These are phyloP conservation scores for Agaricus bisporus DNA, from an alignment of 768 basidiomycete genomes.

Conservation along the genomic window DNA sequence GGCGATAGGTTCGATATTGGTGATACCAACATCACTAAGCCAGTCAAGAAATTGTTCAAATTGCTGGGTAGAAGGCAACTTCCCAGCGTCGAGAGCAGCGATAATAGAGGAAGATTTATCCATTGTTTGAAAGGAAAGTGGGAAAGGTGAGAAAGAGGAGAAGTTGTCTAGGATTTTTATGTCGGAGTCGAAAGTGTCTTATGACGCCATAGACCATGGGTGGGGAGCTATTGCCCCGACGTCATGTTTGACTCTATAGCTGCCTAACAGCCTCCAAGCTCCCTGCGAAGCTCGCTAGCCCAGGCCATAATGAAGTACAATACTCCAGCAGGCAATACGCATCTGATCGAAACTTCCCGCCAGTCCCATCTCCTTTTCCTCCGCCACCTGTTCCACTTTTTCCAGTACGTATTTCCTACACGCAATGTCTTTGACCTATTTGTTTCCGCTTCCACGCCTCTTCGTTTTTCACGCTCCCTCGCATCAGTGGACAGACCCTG, in stretches of 20 bases:
- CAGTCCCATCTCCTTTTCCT: constrained; percentile 61
- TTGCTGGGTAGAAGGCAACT: constrained; percentile 61
- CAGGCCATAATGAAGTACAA: constrained; percentile 82
- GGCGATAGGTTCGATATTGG: constrained; percentile 34
- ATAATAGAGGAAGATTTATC: constrained; percentile 56
- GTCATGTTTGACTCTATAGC: neutral
- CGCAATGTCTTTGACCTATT: neutral
- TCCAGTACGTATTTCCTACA: constrained; percentile 6
- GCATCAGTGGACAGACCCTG: neutral
- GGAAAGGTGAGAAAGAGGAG: neutral
- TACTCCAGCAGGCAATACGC: constrained; percentile 66
- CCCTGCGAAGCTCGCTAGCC: constrained; percentile 47
- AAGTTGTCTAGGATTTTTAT: constrained; percentile 2
- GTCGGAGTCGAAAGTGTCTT: neutral
- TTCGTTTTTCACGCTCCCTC: constrained; percentile 4
- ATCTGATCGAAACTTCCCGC: constrained; percentile 61
- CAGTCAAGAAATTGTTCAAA: constrained; percentile 47
- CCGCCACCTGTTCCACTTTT: constrained; percentile 38
- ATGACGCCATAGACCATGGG: constrained; percentile 4
- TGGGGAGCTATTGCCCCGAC: neutral
- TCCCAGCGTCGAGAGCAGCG: constrained; percentile 67
- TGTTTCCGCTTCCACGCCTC: constrained; percentile 7
- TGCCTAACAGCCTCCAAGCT: constrained; percentile 25
- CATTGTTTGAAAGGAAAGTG: constrained; percentile 32
- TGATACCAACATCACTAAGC: constrained; percentile 42